Percentiles rank a stretch among this genome's conserved stretches.
phyloP scores from a whole-genome alignment of 1,284 basidiomycete species.

The Boletus subluridellus region DNA sequence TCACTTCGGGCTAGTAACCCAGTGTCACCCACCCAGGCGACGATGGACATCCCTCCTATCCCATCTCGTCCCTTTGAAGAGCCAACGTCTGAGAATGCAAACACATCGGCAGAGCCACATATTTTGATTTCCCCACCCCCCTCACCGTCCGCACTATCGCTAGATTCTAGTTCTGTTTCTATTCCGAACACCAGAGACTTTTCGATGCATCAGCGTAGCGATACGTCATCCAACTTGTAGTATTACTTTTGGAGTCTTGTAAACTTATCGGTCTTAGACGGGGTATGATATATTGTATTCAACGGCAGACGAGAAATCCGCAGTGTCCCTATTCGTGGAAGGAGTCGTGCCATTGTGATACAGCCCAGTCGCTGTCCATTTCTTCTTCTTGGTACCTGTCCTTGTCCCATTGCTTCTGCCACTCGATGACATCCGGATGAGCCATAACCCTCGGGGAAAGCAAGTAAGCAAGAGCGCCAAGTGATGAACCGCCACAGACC shows the following conservation, averaged over 20 bases:
- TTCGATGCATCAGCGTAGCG: constrained; percentile 9
- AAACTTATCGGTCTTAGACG: constrained; percentile 5
- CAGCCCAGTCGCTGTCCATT: constrained; percentile 34
- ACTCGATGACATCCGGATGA: constrained; percentile 39
- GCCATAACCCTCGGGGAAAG: constrained; percentile 45
- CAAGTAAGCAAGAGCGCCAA: constrained; percentile 2
- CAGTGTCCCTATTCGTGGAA: constrained; percentile 19
- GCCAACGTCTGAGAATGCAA: constrained; percentile 7
- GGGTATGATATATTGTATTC: constrained; percentile 7
- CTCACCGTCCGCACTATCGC: constrained; percentile 30
- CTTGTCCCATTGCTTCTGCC: constrained; percentile 30
- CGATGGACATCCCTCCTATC: constrained; percentile 31
- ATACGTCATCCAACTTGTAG: constrained; percentile 19
- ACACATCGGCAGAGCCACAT: constrained; percentile 13
- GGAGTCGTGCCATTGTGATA: constrained; percentile 34
- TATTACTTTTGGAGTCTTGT: not conserved
- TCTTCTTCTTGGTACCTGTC: constrained; percentile 28
- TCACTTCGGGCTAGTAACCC: constrained; percentile 51
- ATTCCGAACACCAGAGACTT: constrained; percentile 8
- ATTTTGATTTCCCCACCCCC: constrained; percentile 23
- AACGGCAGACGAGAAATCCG: not conserved
- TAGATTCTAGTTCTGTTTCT: constrained; percentile 15
- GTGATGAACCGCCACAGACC: constrained; percentile 16
- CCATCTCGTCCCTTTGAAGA: constrained; percentile 25
- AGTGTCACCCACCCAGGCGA: constrained; percentile 39